Base-by-base conservation (phyloP, 2,329 filamentous ascomycete genomes). In the Colletotrichum liaoningense region DNA sequence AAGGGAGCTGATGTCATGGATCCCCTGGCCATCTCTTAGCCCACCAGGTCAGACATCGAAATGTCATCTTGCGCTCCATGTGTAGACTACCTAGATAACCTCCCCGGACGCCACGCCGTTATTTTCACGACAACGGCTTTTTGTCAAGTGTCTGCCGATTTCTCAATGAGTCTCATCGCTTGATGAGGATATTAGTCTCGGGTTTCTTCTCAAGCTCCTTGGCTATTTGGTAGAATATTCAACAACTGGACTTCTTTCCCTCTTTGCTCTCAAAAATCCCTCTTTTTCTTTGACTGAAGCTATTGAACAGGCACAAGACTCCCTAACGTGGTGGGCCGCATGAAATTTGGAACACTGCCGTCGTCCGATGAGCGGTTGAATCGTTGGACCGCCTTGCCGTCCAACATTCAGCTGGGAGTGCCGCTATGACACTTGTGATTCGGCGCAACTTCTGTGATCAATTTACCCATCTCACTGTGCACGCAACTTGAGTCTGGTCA, bases 1-100 rank as follows among this genome's bases (percentile, higher is more conserved):
- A 3, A 26, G 46, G 56, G 8, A 35, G 33, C 26, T 70, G 70
- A 62, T 65, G 70, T 62, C 70, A 70, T 73, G 67, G 59, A 24
- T 62, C 35, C 59, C 59, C 60, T 22, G 22, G 19, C 60, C 67
- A 52, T 69, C 58, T 11, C 64, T 30, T n/a, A 54, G 33, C 49
- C 35, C 63, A 52, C 19, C 24, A n/a, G 52, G 30, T 35, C 30
- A 52, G 28, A 38, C 28, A 11, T n/a, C n/a, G 33, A 46, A 4
- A 49, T 58, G 19, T 7, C 60, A 54, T 35, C 33, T 12, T 54
- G 3, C 28, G 30, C 8, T 26, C 14, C 38, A 19, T 42, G 38
- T 42, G 22, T n/a, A 5, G 7, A 24, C 24, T 26, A 35, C 28
- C 28, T 30, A 30, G 28, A 8, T 30, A 22, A 12, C 16, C 46